Evolutionary conservation across 1,284 basidiomycete species (phyloP).

Genomic region (Entoloma clypeatum): DNA sequence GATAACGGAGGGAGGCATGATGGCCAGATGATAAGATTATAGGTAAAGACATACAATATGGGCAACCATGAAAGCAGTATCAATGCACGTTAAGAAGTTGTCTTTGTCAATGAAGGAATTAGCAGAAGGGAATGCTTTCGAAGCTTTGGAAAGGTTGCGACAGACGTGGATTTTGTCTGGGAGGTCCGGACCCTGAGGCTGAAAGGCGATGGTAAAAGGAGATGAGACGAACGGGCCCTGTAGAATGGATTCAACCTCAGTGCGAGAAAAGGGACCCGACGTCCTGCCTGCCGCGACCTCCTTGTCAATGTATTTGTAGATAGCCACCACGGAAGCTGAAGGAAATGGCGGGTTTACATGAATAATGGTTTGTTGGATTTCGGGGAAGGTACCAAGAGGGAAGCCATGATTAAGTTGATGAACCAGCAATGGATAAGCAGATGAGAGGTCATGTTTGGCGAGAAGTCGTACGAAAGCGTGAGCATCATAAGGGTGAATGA

Average conservation of each 20-base stretch:
- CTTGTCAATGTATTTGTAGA: conserved; percentile 27
- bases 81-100: conserved; percentile 20
- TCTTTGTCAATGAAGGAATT: conserved; percentile 15
- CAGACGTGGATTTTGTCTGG: conserved; percentile 12
- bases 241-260: conserved; percentile 25
- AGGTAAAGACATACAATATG: conserved; percentile 15
- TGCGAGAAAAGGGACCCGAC: conserved; percentile 30
- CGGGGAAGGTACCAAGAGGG: conserved; percentile 30
- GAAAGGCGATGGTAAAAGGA: no score
- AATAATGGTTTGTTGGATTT: conserved; percentile 21
- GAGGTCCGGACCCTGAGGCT: no score
- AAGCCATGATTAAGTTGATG: conserved; percentile 29
- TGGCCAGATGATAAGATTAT: neutral
- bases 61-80: conserved; percentile 15
- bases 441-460: conserved; percentile 14
- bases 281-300: conserved; percentile 27
- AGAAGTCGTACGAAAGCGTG: conserved; percentile 19
- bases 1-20: neutral
- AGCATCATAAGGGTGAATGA: conserved; percentile 21
- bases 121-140: conserved; percentile 3
- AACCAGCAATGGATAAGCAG: conserved; percentile 27
- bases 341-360: conserved; percentile 26
- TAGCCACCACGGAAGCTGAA: conserved; percentile 9
- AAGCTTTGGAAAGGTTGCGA: conserved; percentile 13
- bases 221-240: no score